Percentiles rank a stretch among this genome's conserved stretches.
Evolutionary conservation across 306 rosid genomes (phyloP).

Genomic region (Oemleria cerasiformis): DNA sequence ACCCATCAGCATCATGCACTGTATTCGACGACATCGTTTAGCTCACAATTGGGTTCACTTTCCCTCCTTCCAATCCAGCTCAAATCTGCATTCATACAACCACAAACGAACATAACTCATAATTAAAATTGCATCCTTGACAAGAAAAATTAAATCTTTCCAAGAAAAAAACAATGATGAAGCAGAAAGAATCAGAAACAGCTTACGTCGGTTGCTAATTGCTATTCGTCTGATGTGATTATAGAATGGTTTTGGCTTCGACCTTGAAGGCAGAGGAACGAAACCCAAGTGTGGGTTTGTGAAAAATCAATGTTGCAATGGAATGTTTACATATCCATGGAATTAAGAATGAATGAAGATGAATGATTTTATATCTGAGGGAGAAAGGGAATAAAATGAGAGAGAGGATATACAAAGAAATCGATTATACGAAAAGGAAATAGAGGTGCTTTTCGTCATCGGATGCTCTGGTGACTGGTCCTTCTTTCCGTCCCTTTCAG

Average conservation of each 20-base stretch:
- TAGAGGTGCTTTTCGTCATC: conserved; percentile 20
- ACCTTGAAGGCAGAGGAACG: conserved; percentile 4
- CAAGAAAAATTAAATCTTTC: not conserved
- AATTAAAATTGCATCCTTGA: not conserved
- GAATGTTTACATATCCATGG: conserved; percentile 6
- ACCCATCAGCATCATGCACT: conserved; percentile 45
- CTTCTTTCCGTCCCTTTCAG: conserved; percentile 23
- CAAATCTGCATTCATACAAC: conserved; percentile 8
- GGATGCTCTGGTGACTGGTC: conserved; percentile 29
- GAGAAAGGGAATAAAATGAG: conserved; percentile 9
- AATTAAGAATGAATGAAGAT: not conserved
- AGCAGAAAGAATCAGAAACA: not conserved
- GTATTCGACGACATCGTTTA: conserved; percentile 53
- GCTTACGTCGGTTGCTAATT: conserved; percentile 20
- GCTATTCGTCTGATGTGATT: not conserved
- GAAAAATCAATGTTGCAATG: conserved; percentile 13
- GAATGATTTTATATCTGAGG: not conserved
- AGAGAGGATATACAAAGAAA: conserved; percentile 25
- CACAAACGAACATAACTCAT: conserved; percentile 13
- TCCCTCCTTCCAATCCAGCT: not conserved
- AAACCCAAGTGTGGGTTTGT: conserved; percentile 12
- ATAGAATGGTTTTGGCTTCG: conserved; percentile 14
- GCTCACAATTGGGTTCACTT: conserved; percentile 7
- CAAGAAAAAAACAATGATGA: not conserved
- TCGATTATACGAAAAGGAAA: not conserved